phyloP scores from a whole-genome alignment of 805 yeast species.

The Candida tibetensis region DNA sequence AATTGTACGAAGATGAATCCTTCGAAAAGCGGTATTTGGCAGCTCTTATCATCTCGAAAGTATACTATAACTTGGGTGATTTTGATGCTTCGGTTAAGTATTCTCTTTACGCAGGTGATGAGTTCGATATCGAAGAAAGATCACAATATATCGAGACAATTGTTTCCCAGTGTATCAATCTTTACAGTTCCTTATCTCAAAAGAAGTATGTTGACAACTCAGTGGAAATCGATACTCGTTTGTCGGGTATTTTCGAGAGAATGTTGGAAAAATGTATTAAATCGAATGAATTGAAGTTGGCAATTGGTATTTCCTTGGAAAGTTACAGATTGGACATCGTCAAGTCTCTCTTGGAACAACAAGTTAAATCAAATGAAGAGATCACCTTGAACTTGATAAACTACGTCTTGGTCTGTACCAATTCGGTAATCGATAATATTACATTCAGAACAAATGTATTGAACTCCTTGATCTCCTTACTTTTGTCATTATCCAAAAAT shows the following conservation, averaged over 20 bases:
- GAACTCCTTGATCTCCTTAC: conserved; percentile 56
- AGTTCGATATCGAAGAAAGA: conserved; percentile 69
- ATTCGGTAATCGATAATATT: conserved; percentile 62
- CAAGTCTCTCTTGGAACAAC: conserved; percentile 49
- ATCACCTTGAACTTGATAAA: conserved; percentile 54
- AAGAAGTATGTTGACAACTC: conserved; percentile 26
- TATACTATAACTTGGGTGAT: conserved; percentile 87
- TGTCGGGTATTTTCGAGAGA: conserved; percentile 71
- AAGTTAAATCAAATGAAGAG: conserved; percentile 46
- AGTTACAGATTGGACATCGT: conserved; percentile 83
- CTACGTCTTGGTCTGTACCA: conserved; percentile 73
- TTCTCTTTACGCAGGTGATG: conserved; percentile 79
- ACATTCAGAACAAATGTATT: conserved; percentile 66
- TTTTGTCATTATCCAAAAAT: conserved; percentile 48
- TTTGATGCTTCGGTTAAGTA: conserved; percentile 86
- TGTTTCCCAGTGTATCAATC: conserved; percentile 87
- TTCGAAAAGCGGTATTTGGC: conserved; percentile 81
- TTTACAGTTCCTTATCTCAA: conserved; percentile 68
- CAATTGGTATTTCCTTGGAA: conserved; percentile 88
- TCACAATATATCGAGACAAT: conserved; percentile 92
- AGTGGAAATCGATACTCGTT: conserved; percentile 53
- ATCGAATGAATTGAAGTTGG: conserved; percentile 71
- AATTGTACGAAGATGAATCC: conserved; percentile 77
- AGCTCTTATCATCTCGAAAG: conserved; percentile 89
- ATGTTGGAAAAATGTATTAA: conserved; percentile 81